Percentiles rank a stretch among this genome's conserved stretches.
Evolutionary conservation across 1,284 basidiomycete genomes (phyloP).

Genomic region (Chalciporus sp.): DNA sequence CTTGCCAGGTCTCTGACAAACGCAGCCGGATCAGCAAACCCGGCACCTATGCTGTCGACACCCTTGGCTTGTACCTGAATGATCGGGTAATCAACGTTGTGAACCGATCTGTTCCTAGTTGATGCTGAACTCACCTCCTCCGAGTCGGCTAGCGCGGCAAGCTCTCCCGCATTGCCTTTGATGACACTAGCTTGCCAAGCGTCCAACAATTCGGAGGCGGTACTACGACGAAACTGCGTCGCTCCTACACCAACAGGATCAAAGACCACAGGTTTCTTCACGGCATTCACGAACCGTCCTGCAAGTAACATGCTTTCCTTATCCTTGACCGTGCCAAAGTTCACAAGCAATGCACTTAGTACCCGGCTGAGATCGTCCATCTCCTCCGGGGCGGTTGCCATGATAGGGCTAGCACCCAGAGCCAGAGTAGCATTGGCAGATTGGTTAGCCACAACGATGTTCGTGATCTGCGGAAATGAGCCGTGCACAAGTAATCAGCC

Average conservation of each 20-base stretch:
- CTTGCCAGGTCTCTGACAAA: conserved; percentile 76
- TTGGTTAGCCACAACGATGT: conserved; percentile 88
- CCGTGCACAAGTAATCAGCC: background rate
- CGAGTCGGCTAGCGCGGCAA: conserved; percentile 76
- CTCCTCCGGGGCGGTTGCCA: conserved; percentile 85
- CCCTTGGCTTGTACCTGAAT: conserved; percentile 73
- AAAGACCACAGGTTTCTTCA: conserved; percentile 82
- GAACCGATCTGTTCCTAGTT: background rate
- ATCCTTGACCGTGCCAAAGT: conserved; percentile 83
- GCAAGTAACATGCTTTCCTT: conserved; percentile 84
- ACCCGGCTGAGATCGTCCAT: conserved; percentile 79
- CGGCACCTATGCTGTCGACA: conserved; percentile 82
- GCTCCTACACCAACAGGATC: conserved; percentile 96
- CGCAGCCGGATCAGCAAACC: conserved; percentile 73
- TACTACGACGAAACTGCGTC: conserved; percentile 67
- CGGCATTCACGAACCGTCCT: conserved; percentile 70
- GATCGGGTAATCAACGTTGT: background rate
- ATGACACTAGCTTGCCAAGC: conserved; percentile 89
- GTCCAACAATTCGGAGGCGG: conserved; percentile 74
- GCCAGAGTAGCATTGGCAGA: conserved; percentile 92
- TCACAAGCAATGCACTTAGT: conserved; percentile 78
- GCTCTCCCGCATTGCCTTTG: conserved; percentile 95
- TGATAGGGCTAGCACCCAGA: conserved; percentile 90
- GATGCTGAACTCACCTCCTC: conserved; percentile 54
- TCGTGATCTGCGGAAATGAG: conserved; percentile 71